Evolutionary conservation across 176 grass and related monocot genomes (phyloP), one percentile per base, ranked within the genome.

Genomic region (Eragrostis nindensis): DNA sequence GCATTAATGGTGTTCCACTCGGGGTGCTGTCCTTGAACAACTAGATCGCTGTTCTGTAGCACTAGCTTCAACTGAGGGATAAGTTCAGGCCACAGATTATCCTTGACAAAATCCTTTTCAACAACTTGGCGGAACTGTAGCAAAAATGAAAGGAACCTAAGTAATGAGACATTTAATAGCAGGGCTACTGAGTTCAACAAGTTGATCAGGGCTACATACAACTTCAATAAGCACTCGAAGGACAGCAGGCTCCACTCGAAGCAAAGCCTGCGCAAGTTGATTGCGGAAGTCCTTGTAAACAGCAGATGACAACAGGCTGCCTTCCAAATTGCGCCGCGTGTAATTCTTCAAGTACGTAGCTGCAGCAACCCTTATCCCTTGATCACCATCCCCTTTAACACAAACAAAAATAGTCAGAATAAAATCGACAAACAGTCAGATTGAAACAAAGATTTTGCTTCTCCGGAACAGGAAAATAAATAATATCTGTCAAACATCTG

Each of bases 1-100:
- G 91, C 91, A 83, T 90, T 97, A 62, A 97, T 68, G 16, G 91
- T 97, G 63, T 87, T 94, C 91, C 94, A 97, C 43, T 94, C 71
- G 76, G 87, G 84, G 84, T 90, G 69, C 45, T 66, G 72, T 68
- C 73, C 69, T 67, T 80, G 87, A 89, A 47, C 78, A 39, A 97
- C 84, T 29, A 94, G 68, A 67, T 85, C 84, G 83, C 89, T 97
- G 42, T 74, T 84, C 53, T 97, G 87, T 40, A 97, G 90, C 21
- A 91, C 89, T 29, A 76, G 52, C 80, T 87, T 94, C 76, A 97
- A 67, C 62, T 94, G 87, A 41, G 91, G 91, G 19, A 90, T 77
- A 72, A 97, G 91, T 74, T 92, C 82, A 86, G 94, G 94, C 94
- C 94, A 97, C 69, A 78, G 82, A 57, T 94, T 88, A 18, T 92